Percentiles rank a stretch among this genome's conserved stretches.
Evolutionary conservation across 1,139 yeast genomes (phyloP).

Genomic region (Arxiozyma heterogenica): DNA sequence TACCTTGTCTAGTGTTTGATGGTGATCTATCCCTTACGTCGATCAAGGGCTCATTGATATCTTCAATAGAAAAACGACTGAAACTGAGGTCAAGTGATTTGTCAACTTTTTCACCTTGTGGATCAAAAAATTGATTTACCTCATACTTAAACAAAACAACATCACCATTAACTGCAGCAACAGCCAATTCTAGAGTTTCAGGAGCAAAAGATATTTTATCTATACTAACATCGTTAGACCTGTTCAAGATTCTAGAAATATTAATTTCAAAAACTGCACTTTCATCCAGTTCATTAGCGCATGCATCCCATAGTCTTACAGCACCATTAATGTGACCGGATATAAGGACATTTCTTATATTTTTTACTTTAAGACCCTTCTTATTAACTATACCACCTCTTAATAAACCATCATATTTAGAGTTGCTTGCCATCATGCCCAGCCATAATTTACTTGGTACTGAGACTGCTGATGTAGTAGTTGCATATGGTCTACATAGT

Average conservation of each 20-base stretch:
- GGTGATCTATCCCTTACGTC: slow-evolving; percentile 36
- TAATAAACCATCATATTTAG: slow-evolving; percentile 32
- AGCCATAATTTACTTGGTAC: slow-evolving; percentile 61
- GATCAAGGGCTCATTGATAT: slow-evolving; percentile 24
- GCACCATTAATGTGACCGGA: slow-evolving; percentile 81
- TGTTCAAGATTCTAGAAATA: slow-evolving; percentile 40
- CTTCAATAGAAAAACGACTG: slow-evolving; percentile 28
- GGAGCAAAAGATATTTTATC: slow-evolving; percentile 63
- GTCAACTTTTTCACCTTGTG: slow-evolving; percentile 21
- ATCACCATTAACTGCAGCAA: slow-evolving; percentile 54
- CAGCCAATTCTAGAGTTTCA: slow-evolving; percentile 66
- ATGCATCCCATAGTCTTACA: slow-evolving; percentile 72
- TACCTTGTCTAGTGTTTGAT: slow-evolving; percentile 46
- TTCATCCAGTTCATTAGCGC: slow-evolving; percentile 65
- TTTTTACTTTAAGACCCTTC: slow-evolving; percentile 41
- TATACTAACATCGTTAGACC: slow-evolving; percentile 40
- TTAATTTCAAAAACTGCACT: slow-evolving; percentile 49
- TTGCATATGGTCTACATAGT: slow-evolving; percentile 70
- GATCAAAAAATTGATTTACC: slow-evolving; percentile 38
- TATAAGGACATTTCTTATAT: slow-evolving; percentile 53
- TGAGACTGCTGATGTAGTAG: slow-evolving; percentile 42
- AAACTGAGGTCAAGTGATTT: slow-evolving; percentile 26
- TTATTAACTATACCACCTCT: slow-evolving; percentile 64
- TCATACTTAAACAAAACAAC: slow-evolving; percentile 70
- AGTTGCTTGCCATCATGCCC: slow-evolving; percentile 44